These are phyloP conservation scores for Choiromyces venosus DNA, from an alignment of 495 filamentous ascomycete species.

Conservation along the genomic window DNA sequence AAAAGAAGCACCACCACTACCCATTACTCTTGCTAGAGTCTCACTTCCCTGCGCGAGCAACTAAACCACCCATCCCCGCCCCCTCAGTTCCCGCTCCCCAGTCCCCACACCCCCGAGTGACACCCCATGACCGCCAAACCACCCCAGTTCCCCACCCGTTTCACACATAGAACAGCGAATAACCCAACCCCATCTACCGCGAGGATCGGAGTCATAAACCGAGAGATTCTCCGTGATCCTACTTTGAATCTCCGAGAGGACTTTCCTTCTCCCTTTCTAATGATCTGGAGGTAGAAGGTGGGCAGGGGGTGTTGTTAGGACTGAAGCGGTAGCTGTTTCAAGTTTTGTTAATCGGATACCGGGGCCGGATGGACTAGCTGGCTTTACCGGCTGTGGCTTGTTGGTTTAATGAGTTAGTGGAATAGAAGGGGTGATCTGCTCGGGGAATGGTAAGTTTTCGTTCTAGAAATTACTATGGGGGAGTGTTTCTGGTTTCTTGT, in stretches of 20 bases:
- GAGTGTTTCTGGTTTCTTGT: too few species aligned
- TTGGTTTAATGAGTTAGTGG: not conserved
- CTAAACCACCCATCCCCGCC: not conserved
- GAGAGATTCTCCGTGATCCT: not conserved
- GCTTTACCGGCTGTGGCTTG: not conserved
- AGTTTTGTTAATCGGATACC: not conserved
- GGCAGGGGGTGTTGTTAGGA: not conserved
- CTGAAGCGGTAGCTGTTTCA: not conserved
- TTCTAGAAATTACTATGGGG: too few species aligned
- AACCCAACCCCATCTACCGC: too few species aligned
- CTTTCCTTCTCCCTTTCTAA: not conserved
- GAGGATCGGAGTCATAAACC: not conserved
- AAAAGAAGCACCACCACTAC: not conserved
- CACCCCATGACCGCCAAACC: not conserved
- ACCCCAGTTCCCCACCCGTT: not conserved
- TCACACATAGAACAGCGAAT: not conserved
- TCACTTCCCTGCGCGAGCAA: not conserved
- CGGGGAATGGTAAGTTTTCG: too few species aligned
- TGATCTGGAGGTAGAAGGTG: not conserved
- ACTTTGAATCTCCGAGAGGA: not conserved
- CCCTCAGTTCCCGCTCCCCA: not conserved
- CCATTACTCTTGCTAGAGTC: not conserved
- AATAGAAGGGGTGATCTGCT: too few species aligned
- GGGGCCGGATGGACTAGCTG: not conserved
- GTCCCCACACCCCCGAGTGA: not conserved